phyloP scores from a whole-genome alignment of 2,329 filamentous ascomycete genomes.

The Ustilaginoidea virens region DNA sequence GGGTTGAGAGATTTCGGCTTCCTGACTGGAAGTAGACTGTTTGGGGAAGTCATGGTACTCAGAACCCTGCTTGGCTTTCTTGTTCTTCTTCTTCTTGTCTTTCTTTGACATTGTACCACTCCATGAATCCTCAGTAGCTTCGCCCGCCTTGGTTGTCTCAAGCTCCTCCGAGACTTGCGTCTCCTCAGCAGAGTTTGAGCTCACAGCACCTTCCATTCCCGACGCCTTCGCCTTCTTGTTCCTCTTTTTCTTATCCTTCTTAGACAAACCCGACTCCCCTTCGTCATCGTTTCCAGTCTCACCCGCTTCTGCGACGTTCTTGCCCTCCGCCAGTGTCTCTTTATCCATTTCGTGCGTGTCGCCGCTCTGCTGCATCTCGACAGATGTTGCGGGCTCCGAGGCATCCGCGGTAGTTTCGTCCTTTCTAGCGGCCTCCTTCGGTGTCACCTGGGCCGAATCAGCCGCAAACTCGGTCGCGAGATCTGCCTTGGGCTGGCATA shows the following conservation, averaged over 20 bases:
- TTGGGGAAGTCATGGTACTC: constrained; percentile 3
- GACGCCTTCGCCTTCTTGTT: constrained; percentile 7
- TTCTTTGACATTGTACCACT: constrained; percentile 9
- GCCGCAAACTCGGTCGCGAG: too few species aligned
- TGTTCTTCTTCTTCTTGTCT: constrained; percentile 16
- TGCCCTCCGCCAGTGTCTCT: constrained; percentile 1
- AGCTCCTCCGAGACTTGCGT: constrained; percentile 4
- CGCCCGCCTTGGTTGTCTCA: constrained; percentile 4
- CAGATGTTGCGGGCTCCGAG: not conserved
- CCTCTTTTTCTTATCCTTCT: constrained; percentile 18
- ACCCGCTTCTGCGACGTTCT: constrained; percentile 2
- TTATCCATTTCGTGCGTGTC: constrained; percentile 1
- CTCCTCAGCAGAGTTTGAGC: constrained; percentile 5
- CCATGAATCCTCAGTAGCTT: constrained; percentile 3
- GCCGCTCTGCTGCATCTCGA: not conserved
- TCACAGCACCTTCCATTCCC: constrained; percentile 6
- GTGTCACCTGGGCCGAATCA: not conserved
- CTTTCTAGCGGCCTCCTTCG: constrained; percentile 1
- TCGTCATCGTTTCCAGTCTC: constrained; percentile 4
- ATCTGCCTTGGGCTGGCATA: too few species aligned
- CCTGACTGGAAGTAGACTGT: constrained; percentile 3
- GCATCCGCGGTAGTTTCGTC: not conserved
- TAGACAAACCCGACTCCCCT: constrained; percentile 6
- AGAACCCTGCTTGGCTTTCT: constrained; percentile 3
- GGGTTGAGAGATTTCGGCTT: constrained; percentile 2